These are phyloP conservation scores for Piper longum DNA, from an alignment of 164 flowering plant species.

Conservation along the genomic window DNA sequence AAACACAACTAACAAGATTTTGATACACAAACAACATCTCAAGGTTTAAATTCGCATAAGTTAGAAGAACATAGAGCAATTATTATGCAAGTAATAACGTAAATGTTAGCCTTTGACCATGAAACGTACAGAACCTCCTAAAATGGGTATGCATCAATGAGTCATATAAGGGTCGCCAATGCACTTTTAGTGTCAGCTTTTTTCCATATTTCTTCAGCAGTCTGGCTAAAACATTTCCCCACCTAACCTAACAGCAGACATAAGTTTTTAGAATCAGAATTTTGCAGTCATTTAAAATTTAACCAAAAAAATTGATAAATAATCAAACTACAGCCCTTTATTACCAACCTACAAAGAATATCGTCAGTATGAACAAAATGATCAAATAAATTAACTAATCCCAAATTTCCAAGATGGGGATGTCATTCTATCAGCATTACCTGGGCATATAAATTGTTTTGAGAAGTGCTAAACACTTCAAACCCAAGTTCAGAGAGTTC, in stretches of 20 bases:
- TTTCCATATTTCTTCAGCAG: slow-evolving; percentile 64
- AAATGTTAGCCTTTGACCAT: background rate
- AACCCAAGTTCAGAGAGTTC: slow-evolving; percentile 47
- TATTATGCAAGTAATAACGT: background rate
- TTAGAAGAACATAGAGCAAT: background rate
- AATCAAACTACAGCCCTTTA: background rate
- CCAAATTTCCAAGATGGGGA: too few relatives aligned
- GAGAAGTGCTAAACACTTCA: slow-evolving; percentile 43
- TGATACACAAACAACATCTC: background rate
- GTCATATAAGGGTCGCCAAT: slow-evolving; percentile 89
- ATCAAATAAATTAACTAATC: background rate
- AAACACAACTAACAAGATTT: background rate
- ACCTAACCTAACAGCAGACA: slow-evolving; percentile 63
- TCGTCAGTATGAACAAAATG: background rate
- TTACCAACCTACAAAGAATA: too few relatives aligned
- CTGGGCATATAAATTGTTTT: slow-evolving; percentile 72
- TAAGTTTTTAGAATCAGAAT: background rate
- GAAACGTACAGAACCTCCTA: slow-evolving; percentile 27
- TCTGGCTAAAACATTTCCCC: slow-evolving; percentile 73
- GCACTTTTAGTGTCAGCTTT: slow-evolving; percentile 57
- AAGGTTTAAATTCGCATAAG: background rate
- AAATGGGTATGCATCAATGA: slow-evolving; percentile 69
- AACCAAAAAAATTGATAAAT: background rate
- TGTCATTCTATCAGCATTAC: slow-evolving; percentile 14
- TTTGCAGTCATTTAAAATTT: background rate